Evolutionary conservation across 1,284 basidiomycete species (phyloP).

Genomic region (Leccinum griseonigrum): DNA sequence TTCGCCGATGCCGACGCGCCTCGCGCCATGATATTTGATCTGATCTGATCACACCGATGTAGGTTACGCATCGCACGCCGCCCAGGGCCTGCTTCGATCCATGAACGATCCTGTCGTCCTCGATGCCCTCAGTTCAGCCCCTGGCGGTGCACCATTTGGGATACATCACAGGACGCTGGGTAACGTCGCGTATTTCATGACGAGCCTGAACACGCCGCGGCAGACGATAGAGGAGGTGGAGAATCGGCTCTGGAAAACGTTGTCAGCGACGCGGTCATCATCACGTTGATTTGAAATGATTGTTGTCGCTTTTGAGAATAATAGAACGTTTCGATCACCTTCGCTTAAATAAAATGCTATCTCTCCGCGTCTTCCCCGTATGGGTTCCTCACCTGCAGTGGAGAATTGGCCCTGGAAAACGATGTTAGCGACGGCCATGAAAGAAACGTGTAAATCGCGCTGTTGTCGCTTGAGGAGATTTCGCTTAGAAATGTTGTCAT

Average conservation of each 20-base stretch:
- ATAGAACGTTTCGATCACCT: neutral
- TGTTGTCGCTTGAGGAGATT: too few relatives aligned
- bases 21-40: neutral
- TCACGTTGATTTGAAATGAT: neutral
- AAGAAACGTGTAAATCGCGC: neutral
- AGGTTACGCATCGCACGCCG: slow-evolving; percentile 81
- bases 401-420: too few relatives aligned
- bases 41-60: slow-evolving; percentile 1
- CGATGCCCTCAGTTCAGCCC: slow-evolving; percentile 41
- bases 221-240: slow-evolving; percentile 57
- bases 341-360: neutral
- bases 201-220: slow-evolving; percentile 74
- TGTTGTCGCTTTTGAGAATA: neutral
- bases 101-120: slow-evolving; percentile 34
- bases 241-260: slow-evolving; percentile 52
- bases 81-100: slow-evolving; percentile 56
- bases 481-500: too few relatives aligned
- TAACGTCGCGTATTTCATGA: slow-evolving; percentile 94
- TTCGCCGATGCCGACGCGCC: neutral
- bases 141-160: slow-evolving; percentile 61
- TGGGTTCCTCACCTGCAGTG: neutral
- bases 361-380: neutral
- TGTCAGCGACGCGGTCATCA: slow-evolving; percentile 16
- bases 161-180: slow-evolving; percentile 91
- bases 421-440: neutral